phyloP scores from a whole-genome alignment of 2,329 filamentous ascomycete species.

The Phyllosticta paracitricarpa region DNA sequence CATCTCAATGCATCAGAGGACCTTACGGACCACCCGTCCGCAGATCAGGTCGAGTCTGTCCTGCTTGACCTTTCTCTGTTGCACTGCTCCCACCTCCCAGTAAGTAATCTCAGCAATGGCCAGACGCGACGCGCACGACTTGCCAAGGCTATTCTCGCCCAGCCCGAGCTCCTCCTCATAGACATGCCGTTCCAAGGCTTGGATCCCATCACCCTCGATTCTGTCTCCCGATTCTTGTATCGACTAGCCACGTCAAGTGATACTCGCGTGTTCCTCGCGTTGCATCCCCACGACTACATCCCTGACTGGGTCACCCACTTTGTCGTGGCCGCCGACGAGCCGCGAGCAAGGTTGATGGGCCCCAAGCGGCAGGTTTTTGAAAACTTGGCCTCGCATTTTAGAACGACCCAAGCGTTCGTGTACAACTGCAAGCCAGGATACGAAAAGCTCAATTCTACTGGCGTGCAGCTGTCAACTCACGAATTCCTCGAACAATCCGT shows the following conservation, averaged over 20 bases:
- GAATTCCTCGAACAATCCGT: conserved; percentile 18
- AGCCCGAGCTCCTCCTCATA: conserved; percentile 71
- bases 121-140: conserved; percentile 83
- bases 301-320: conserved; percentile 88
- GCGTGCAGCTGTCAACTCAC: neutral
- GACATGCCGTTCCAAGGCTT: conserved; percentile 97
- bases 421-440: neutral
- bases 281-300: conserved; percentile 76
- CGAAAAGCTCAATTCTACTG: neutral
- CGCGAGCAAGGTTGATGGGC: conserved; percentile 57
- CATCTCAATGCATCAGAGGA: conserved; percentile 63
- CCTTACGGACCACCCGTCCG: conserved; percentile 4
- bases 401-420: conserved; percentile 24
- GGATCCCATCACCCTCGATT: conserved; percentile 69
- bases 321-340: conserved; percentile 58
- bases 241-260: conserved; percentile 54
- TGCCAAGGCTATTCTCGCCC: conserved; percentile 68
- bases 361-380: conserved; percentile 52
- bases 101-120: conserved; percentile 86
- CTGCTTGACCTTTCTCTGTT: conserved; percentile 60
- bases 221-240: conserved; percentile 61
- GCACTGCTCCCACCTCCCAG: conserved; percentile 65
- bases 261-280: conserved; percentile 65
- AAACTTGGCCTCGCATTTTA: conserved; percentile 24
- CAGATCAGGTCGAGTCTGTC: conserved; percentile 42